Percentiles rank a stretch among this genome's conserved stretches.
phyloP scores from a whole-genome alignment of 768 basidiomycete species.

The Rhodotorula sphaerocarpa region DNA sequence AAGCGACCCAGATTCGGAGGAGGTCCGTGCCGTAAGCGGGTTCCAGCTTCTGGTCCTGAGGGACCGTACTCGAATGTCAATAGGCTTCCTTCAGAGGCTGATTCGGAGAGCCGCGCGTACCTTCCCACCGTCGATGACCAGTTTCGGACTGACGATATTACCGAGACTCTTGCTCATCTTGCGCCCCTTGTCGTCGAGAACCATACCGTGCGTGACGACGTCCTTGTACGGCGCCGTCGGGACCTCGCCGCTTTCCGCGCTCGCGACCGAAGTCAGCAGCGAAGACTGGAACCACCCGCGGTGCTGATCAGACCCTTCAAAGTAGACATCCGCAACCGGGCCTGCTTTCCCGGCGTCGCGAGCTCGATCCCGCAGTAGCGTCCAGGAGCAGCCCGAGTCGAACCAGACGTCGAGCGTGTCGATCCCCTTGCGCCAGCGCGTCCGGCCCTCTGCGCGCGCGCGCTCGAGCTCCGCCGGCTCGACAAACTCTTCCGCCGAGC shows the following conservation, averaged over 20 bases:
- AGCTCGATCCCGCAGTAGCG: constrained; percentile 51
- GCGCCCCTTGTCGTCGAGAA: constrained; percentile 76
- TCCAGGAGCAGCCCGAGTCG: constrained; percentile 93
- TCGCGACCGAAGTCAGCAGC: constrained; percentile 66
- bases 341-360: constrained; percentile 36
- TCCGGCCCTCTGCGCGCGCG: constrained; percentile 52
- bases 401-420: constrained; percentile 99
- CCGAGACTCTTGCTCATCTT: constrained; percentile 98
- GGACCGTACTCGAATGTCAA: neutral
- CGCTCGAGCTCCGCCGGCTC: constrained; percentile 51
- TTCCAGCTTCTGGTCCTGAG: constrained; percentile 58
- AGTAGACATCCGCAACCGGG: constrained; percentile 66
- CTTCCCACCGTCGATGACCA: constrained; percentile 66
- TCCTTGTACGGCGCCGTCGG: constrained; percentile 59
- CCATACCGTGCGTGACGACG: constrained; percentile 93
- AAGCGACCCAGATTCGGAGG: constrained; percentile 82
- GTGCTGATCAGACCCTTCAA: constrained; percentile 96
- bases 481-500: constrained; percentile 72
- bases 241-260: constrained; percentile 38
- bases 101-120: constrained; percentile 45
- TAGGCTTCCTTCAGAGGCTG: neutral
- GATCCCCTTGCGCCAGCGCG: constrained; percentile 65
- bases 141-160: constrained; percentile 78
- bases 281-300: constrained; percentile 99
- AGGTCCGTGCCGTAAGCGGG: constrained; percentile 79